Percentiles rank a stretch among this genome's conserved stretches.
Conservation (phyloP, 805 yeast species). For the Teunomyces panamensis region DNA sequence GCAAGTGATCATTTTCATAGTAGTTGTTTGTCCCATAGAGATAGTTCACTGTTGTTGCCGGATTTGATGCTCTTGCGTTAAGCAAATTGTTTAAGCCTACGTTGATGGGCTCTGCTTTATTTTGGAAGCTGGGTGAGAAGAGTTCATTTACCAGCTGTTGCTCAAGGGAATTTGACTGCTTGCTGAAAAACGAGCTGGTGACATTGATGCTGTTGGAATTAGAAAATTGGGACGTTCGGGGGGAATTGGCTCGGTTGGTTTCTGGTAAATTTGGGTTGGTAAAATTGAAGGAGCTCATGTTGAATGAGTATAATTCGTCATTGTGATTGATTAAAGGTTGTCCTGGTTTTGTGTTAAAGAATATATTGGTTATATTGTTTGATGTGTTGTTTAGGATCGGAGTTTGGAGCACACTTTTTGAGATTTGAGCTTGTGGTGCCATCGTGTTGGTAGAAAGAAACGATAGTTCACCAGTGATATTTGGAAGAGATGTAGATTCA, state of each 20-base stretch:
- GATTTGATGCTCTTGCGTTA: conserved; percentile 30
- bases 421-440: background rate
- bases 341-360: conserved; percentile 24
- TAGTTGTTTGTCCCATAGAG: conserved; percentile 39
- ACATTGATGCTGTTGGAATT: conserved; percentile 9
- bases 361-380: conserved; percentile 36
- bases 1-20: conserved; percentile 32
- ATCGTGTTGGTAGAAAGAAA: background rate
- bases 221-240: background rate
- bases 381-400: conserved; percentile 26
- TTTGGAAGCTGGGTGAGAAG: background rate
- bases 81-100: conserved; percentile 26
- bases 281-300: conserved; percentile 33
- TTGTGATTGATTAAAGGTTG: background rate
- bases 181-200: conserved; percentile 11
- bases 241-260: background rate
- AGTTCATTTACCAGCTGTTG: background rate
- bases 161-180: conserved; percentile 13
- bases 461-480: background rate
- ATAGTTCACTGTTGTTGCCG: conserved; percentile 31
- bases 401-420: conserved; percentile 19
- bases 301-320: conserved; percentile 33
- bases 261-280: conserved; percentile 11
- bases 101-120: conserved; percentile 13
- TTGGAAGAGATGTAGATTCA: background rate